A percentile compares a stretch with the other conserved stretches of the same genome.
Evolutionary conservation across 2,329 filamentous ascomycete genomes (phyloP).

Genomic region (Apiospora pterosperma): DNA sequence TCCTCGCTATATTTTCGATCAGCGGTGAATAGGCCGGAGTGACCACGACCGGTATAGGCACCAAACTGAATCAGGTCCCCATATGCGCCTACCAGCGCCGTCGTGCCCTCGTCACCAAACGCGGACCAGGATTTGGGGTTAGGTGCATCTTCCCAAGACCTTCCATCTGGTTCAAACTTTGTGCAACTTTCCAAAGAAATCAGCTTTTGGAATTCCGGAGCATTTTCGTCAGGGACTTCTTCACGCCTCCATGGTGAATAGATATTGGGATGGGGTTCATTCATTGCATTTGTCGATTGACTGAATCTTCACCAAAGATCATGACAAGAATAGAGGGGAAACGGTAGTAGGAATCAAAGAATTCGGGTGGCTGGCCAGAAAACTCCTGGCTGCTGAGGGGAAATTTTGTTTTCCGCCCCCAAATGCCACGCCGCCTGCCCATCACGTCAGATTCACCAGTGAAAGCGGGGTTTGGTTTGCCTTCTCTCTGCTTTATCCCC

Average conservation of each 20-base stretch:
- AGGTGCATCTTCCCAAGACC: background rate
- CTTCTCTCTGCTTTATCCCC: background rate
- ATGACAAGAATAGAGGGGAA: background rate
- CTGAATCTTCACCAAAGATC: background rate
- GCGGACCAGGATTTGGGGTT: background rate
- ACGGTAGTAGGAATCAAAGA: background rate
- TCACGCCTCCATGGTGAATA: background rate
- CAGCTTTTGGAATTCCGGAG: background rate
- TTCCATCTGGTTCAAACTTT: background rate
- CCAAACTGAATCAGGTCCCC: conserved; percentile 11
- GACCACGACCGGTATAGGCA: background rate
- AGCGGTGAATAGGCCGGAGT: conserved; percentile 7
- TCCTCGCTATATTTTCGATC: background rate
- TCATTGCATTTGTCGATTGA: background rate
- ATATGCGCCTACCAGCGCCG: conserved; percentile 9
- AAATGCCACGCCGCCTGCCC: background rate
- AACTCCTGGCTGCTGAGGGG: background rate
- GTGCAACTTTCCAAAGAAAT: background rate
- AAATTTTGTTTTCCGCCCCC: background rate
- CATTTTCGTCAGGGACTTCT: background rate
- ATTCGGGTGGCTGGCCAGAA: background rate
- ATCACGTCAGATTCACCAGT: no score
- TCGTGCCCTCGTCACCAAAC: conserved; percentile 10
- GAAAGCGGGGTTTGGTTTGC: background rate
- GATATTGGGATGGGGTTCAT: background rate